Percentiles rank a stretch among this genome's conserved stretches.
Evolutionary conservation across 1,284 basidiomycete species (phyloP).

Genomic region (Meira nashicola): DNA sequence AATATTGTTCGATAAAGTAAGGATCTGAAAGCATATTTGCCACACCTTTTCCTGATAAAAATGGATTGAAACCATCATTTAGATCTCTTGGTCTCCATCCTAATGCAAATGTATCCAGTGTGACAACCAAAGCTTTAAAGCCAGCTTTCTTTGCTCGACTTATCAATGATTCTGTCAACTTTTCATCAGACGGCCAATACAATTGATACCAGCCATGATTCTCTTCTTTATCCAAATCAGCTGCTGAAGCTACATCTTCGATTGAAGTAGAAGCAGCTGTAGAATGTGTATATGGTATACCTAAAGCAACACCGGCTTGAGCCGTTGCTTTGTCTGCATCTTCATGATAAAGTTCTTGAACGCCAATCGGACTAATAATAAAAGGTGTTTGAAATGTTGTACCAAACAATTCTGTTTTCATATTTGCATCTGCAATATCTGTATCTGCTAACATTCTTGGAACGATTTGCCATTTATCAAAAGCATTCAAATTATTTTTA

Average conservation of each 20-base stretch:
- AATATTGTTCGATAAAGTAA: constrained; percentile 39
- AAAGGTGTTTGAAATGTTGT: constrained; percentile 30
- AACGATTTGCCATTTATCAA: constrained; percentile 37
- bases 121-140: constrained; percentile 63
- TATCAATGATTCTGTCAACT: constrained; percentile 65
- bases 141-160: constrained; percentile 64
- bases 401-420: constrained; percentile 27
- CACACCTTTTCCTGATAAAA: constrained; percentile 58
- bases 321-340: constrained; percentile 32
- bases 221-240: constrained; percentile 10
- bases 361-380: constrained; percentile 42
- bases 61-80: constrained; percentile 60
- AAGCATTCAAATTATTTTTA: constrained; percentile 19
- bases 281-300: constrained; percentile 34
- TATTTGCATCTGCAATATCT: constrained; percentile 23
- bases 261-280: constrained; percentile 31
- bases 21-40: constrained; percentile 44
- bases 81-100: constrained; percentile 39
- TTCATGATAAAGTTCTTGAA: constrained; percentile 32
- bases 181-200: constrained; percentile 61
- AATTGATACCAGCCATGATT: constrained; percentile 43
- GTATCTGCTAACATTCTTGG: constrained; percentile 32
- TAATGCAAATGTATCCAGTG: constrained; percentile 41
- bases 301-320: constrained; percentile 24
- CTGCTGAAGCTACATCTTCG: constrained; percentile 28